Evolutionary conservation across 2,329 filamentous ascomycete genomes (phyloP), one percentile per base, ranked within the genome.

Genomic region (Aspergillus sp.): DNA sequence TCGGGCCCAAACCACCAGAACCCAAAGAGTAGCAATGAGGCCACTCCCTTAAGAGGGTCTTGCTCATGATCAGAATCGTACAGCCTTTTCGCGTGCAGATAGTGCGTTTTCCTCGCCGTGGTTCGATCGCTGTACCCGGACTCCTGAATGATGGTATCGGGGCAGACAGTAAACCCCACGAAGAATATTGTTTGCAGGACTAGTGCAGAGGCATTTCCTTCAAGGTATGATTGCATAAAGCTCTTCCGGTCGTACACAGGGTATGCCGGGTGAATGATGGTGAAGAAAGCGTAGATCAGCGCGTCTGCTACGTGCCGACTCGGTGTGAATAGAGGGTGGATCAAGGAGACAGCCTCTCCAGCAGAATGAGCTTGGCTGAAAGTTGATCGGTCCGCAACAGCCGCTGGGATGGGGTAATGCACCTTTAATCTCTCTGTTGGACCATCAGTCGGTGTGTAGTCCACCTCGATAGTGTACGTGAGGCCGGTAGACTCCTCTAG

Each of bases 1-100:
- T 64, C 64, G n/a, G 66, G 66, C n/a, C 68, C 59, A 46, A 59
- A 52, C 68, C 66, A 69, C 68, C 67, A 70, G 34, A 69, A 68
- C 22, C 68, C 66, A 54, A 70, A 47, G 9, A 70, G 46, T 9
- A 69, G 63, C 15, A 71, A 57, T 38, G 60, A 54, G 1, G 67
- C 67, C 7, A 65, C 64, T 41, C 67, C 58, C 23, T 68, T 69
- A 19, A 58, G 41, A 7, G 11, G 11, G 9, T 15, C 15, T 15
- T 13, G 11, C 4, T 38, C 34, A 8, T 15, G 13, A 8, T 53
- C 50, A 6, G 19, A 19, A 53, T 53, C 50, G 30, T 53, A 53
- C 7, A 53, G 8, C 50, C 11, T 4, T 13, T 53, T 53, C n/a
- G 50, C 50, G 22, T 30, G 50, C 1, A 53, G 50, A 22, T 53